phyloP scores from a whole-genome alignment of 768 basidiomycete genomes.

The Scleroderma citrinum region DNA sequence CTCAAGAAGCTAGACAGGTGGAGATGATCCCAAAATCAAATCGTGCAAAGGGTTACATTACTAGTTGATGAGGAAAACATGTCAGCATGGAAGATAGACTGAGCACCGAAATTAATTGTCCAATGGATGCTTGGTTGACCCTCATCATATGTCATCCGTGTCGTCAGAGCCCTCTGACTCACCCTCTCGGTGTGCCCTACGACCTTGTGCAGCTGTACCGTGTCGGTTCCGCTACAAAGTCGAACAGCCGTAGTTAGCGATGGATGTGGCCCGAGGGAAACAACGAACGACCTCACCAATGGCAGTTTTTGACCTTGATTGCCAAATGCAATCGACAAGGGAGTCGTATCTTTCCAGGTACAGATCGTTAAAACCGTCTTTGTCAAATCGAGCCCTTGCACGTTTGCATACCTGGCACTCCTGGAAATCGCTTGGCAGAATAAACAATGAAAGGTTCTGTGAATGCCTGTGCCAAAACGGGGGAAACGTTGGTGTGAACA shows the following conservation, averaged over 20 bases:
- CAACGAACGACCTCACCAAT: conserved; percentile 48
- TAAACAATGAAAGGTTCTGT: conserved; percentile 82
- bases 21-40: conserved; percentile 15
- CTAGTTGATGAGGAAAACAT: conserved; percentile 15
- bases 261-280: conserved; percentile 13
- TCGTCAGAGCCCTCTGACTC: conserved; percentile 63
- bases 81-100: conserved; percentile 17
- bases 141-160: conserved; percentile 47
- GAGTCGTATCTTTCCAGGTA: conserved; percentile 64
- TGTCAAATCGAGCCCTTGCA: conserved; percentile 5
- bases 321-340: conserved; percentile 81
- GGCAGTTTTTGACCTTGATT: conserved; percentile 90
- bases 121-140: conserved; percentile 7
- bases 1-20: conserved; percentile 7
- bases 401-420: conserved; percentile 69
- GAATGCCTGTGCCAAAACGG: conserved; percentile 79
- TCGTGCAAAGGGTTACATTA: conserved; percentile 17
- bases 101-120: conserved; percentile 7
- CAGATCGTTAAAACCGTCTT: conserved; percentile 15
- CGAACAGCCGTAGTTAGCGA: conserved; percentile 15
- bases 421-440: conserved; percentile 92
- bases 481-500: conserved; percentile 64
- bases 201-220: conserved; percentile 56
- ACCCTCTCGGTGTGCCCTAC: conserved; percentile 51
- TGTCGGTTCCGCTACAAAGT: conserved; percentile 69